Evolutionary conservation across 2,329 filamentous ascomycete genomes (phyloP).

Genomic region (Arachnopeziza araneosa): DNA sequence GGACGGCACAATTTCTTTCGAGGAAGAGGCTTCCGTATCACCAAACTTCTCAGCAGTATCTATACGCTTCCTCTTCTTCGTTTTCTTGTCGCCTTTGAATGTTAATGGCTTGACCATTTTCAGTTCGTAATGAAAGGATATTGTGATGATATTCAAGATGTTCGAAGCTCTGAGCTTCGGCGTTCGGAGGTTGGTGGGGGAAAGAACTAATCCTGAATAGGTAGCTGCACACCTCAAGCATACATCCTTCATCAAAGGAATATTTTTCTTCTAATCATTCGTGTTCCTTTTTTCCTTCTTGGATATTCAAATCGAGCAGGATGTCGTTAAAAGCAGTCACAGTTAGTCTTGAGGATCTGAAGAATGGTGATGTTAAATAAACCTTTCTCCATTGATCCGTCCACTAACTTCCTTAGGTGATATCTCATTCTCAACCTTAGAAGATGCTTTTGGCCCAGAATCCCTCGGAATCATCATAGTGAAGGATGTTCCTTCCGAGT

Average conservation of each 20-base stretch:
- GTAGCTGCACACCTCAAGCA: not conserved
- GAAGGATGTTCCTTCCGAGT: constrained; percentile 71
- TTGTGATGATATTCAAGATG: not conserved
- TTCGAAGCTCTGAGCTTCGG: not conserved
- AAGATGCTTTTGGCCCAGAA: constrained; percentile 80
- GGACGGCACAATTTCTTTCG: constrained; percentile 18
- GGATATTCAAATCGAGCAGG: not conserved
- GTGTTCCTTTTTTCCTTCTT: not conserved
- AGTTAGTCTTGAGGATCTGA: constrained; percentile 56
- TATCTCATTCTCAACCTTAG: constrained; percentile 62
- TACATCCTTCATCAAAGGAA: not conserved
- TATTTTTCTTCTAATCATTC: not conserved
- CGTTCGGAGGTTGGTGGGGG: not conserved
- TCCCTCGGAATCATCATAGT: constrained; percentile 94
- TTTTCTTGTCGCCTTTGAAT: constrained; percentile 97
- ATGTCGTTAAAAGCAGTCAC: constrained; percentile 34
- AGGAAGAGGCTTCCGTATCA: constrained; percentile 25
- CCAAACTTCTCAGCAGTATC: constrained; percentile 37
- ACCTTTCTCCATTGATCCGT: not conserved
- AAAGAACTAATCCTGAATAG: not conserved
- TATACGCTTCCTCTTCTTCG: constrained; percentile 82
- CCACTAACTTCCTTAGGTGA: constrained; percentile 42
- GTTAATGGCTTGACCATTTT: constrained; percentile 81
- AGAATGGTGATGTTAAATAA: constrained; percentile 40
- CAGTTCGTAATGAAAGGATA: constrained; percentile 4